Evolutionary conservation across 306 rosid genomes (phyloP).

Genomic region (Lagenaria siceraria): DNA sequence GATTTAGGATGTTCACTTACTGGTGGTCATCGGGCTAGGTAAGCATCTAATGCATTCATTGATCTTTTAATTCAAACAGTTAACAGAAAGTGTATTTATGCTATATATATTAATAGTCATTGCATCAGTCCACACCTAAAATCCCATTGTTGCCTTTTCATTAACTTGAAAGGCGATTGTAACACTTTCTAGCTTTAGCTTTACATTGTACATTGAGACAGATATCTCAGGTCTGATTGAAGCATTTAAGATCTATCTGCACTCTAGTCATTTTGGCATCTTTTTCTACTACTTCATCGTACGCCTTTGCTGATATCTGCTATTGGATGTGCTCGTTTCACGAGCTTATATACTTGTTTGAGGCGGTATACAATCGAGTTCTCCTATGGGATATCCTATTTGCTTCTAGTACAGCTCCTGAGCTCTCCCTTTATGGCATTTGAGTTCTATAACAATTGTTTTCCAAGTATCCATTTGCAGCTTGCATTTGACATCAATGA

Average conservation of each 20-base stretch:
- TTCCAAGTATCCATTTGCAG: background rate
- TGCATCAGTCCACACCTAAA: background rate
- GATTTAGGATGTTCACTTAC: background rate
- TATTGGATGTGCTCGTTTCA: background rate
- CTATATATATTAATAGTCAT: background rate
- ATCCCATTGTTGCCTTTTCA: background rate
- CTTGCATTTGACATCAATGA: background rate
- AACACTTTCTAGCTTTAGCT: background rate
- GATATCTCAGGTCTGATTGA: background rate
- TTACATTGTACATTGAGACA: background rate
- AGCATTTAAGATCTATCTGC: background rate
- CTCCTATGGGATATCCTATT: background rate
- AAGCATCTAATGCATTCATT: background rate
- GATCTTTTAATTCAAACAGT: background rate
- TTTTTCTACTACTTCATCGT: background rate
- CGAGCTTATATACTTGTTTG: background rate
- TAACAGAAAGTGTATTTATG: background rate
- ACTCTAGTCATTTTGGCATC: background rate
- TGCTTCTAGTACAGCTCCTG: background rate
- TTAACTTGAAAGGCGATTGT: background rate
- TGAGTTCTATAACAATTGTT: background rate
- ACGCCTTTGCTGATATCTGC: background rate
- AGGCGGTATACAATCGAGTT: background rate
- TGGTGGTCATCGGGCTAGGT: background rate
- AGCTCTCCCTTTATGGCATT: background rate